Percentiles rank a stretch among this genome's conserved stretches.
phyloP scores from a whole-genome alignment of 495 filamentous ascomycete species.

The Trichoderma gamsii region DNA sequence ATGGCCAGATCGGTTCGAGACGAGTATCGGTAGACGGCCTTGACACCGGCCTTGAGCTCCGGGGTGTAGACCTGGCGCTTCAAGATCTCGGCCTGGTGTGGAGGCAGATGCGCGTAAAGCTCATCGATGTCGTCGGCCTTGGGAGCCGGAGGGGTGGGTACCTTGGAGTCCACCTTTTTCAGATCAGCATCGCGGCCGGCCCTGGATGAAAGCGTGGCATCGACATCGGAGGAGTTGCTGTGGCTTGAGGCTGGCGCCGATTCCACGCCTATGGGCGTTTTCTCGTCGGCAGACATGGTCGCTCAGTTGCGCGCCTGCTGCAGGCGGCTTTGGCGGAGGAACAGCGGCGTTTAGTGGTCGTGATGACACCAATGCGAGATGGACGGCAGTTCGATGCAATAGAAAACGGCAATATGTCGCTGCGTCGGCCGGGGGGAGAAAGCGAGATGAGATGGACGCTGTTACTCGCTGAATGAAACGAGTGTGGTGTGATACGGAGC shows the following conservation, averaged over 20 bases:
- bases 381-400: not conserved
- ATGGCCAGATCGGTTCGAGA: slow-evolving; percentile 61
- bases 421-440: not conserved
- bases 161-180: slow-evolving; percentile 48
- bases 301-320: not conserved
- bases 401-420: not conserved
- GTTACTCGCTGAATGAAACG: not conserved
- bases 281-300: slow-evolving; percentile 7
- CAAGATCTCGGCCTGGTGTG: slow-evolving; percentile 32
- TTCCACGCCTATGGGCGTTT: not conserved
- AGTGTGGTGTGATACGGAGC: not conserved
- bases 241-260: slow-evolving; percentile 25
- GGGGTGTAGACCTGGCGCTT: slow-evolving; percentile 64
- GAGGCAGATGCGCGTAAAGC: slow-evolving; percentile 50
- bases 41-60: slow-evolving; percentile 52
- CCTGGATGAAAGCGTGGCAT: slow-evolving; percentile 9
- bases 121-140: slow-evolving; percentile 41
- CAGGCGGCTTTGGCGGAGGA: not conserved
- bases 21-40: slow-evolving; percentile 66
- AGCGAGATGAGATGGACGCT: not conserved
- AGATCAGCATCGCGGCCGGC: slow-evolving; percentile 19
- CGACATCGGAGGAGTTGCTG: slow-evolving; percentile 31
- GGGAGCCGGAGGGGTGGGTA: slow-evolving; percentile 21
- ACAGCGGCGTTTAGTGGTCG: not conserved
- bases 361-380: not conserved